Base-by-base conservation (phyloP, 2,329 filamentous ascomycete genomes). In the Nectriaceae sp. region DNA sequence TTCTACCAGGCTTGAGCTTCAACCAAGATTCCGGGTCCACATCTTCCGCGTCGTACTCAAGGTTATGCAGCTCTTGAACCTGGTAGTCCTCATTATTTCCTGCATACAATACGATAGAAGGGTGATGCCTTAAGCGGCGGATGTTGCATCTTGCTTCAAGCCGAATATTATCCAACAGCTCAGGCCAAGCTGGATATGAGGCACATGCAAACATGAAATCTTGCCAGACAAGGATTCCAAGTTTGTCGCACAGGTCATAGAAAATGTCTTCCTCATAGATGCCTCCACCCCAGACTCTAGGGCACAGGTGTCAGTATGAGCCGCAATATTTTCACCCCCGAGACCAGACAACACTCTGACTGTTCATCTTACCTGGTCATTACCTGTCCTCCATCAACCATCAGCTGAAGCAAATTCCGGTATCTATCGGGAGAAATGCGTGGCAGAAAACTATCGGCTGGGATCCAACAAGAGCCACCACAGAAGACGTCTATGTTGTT, bases 1-100 rank as follows among this genome's bases (percentile, higher is more conserved):
- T 13, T n/a, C n/a, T n/a, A n/a, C n/a, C n/a, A n/a, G n/a, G n/a
- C n/a, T n/a, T n/a, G n/a, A n/a, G n/a, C 13, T 29, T 29, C 6
- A 29, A 13, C 24, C 24, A 29, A 29, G 24, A 29, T 13, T 29
- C 24, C 6, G 24, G 24, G 86, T 85, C 65, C 85, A 83, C 26
- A 92, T 75, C 89, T 88, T 81, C 75, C 52, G 80, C 85, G 59
- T 90, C 71, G 63, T 91, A 92, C 4, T 80, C 83, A 47, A 92
- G 74, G 2, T 79, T 75, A 53, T 79, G 80, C 16, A 76, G 74
- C 64, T 91, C 87, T 54, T 84, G 81, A 15, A 90, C 84, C 65
- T 89, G 85, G 62, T 92, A 91, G 61, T 71, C 88, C 65, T 92
- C 88, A 57, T 92, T 92, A 65, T 90, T 91, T 4, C 89, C 89